Conservation (phyloP, 2,329 filamentous ascomycete genomes). For the Ophiosphaerella narmari region DNA sequence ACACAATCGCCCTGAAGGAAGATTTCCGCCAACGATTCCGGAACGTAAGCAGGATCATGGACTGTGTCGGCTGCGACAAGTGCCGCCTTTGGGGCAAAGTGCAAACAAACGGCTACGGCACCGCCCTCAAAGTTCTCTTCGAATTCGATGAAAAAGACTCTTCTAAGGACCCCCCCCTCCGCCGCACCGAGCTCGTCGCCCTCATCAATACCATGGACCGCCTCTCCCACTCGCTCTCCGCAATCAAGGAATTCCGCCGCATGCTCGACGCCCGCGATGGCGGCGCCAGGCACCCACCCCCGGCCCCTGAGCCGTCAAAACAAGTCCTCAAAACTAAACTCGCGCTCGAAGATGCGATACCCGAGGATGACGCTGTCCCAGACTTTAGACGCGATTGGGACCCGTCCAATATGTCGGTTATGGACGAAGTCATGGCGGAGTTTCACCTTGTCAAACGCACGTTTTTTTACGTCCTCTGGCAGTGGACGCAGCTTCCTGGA, state of each 20-base stretch:
- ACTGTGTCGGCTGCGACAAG: constrained; percentile 98
- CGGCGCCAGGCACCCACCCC: constrained; percentile 22
- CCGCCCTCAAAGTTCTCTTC: constrained; percentile 93
- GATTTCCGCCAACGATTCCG: constrained; percentile 97
- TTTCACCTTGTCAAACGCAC: constrained; percentile 65
- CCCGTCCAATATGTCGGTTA: constrained; percentile 51
- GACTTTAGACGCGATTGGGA: constrained; percentile 50
- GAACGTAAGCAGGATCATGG: constrained; percentile 96
- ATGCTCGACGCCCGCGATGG: constrained; percentile 53
- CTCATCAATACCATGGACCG: constrained; percentile 92
- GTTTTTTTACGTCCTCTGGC: constrained; percentile 67
- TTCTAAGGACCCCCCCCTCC: constrained; percentile 70
- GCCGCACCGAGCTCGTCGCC: constrained; percentile 90
- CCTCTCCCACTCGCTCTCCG: constrained; percentile 77
- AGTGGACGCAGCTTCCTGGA: constrained; percentile 72
- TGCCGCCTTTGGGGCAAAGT: constrained; percentile 97
- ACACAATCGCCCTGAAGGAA: constrained; percentile 82
- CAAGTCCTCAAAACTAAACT: constrained; percentile 39
- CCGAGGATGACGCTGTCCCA: constrained; percentile 47
- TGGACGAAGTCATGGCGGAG: constrained; percentile 68
- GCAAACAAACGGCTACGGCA: constrained; percentile 92
- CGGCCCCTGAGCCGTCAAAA: constrained; percentile 26
- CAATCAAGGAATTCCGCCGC: constrained; percentile 72
- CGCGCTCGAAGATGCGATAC: constrained; percentile 20
- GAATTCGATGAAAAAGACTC: constrained; percentile 77